A percentile compares a stretch with the other conserved stretches of the same genome.
Evolutionary conservation across 129 eudicot species (phyloP).

Genomic region (Pittosporum tobira): DNA sequence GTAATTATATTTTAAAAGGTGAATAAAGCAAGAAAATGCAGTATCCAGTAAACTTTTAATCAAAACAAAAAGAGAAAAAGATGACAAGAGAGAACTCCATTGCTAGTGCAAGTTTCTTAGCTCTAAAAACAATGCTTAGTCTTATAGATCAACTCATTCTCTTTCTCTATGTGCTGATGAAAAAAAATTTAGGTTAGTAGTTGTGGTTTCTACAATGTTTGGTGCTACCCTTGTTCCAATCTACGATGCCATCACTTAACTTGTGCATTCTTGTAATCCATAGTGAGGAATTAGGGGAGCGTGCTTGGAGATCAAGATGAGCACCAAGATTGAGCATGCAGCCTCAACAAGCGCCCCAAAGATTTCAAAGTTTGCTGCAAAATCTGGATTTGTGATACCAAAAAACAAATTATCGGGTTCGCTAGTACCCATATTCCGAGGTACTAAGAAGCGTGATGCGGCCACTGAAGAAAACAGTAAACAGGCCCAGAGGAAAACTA

Average conservation of each 20-base stretch:
- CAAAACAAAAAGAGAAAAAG: too few species aligned
- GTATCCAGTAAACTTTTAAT: too few species aligned
- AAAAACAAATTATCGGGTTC: slow-evolving; percentile 92
- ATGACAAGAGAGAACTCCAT: too few species aligned
- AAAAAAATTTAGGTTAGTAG: too few species aligned
- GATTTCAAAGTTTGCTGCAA: slow-evolving; percentile 55
- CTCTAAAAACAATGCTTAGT: too few species aligned
- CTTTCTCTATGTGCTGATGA: too few species aligned
- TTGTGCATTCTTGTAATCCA: not conserved
- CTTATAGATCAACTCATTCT: too few species aligned
- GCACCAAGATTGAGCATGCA: slow-evolving; percentile 48
- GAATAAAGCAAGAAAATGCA: too few species aligned
- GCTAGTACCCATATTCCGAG: slow-evolving; percentile 58
- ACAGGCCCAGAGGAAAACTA: slow-evolving; percentile 63
- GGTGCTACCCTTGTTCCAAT: too few species aligned
- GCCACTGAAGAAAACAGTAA: slow-evolving; percentile 42
- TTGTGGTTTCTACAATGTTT: too few species aligned
- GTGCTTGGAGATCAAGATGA: slow-evolving; percentile 30
- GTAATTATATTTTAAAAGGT: too few species aligned
- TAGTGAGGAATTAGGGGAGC: not conserved
- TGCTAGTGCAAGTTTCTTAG: too few species aligned
- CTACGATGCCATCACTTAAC: not conserved
- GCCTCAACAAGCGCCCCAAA: slow-evolving; percentile 45
- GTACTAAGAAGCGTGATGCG: slow-evolving; percentile 48
- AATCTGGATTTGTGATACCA: slow-evolving; percentile 86